Evolutionary conservation across 1,284 basidiomycete genomes (phyloP), one percentile per base, ranked within the genome.

Genomic region (Pholiota adiposa): DNA sequence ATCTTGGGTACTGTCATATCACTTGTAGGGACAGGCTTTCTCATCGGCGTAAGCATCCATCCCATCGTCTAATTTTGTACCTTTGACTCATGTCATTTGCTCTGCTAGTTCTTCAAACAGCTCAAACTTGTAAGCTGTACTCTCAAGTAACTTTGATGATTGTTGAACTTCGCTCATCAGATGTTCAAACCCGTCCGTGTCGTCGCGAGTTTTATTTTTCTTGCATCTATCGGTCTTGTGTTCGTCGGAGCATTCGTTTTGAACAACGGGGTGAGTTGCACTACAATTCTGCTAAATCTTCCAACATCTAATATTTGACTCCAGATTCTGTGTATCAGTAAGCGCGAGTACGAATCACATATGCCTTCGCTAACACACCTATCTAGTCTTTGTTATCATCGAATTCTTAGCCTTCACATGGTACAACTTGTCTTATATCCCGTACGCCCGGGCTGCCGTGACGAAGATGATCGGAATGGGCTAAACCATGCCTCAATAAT

Each of bases 111-210:
- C 75, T 73, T 77, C 63, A 90, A 84, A 65, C 94, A 96, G 73
- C 61, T 91, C 41, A 92, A 93, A 75, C 80, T 93, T 65, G 92
- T 92, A 66, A 67, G 83, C 72, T n/a, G 16, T 36, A 19, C 23
- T 44, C 19, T 18, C 18, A 18, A n/a, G 16, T 8, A 51, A 19
- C 43, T 23, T 29, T 54, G 14, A 41, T 55, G 66, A 4, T 65
- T 52, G 40, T 61, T 46, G n/a, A 46, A 25, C 18, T 25, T 19
- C 19, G 18, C 11, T 65, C 48, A 16, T 16, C 48, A 94, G 92
- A 96, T 96, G 94, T 97, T 97, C 83, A 94, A 96, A 74, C 90
- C 93, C 51, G 86, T 96, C 21, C 90, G 95, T 56, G 77, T 97
- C n/a, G 77, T 92, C 11, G 95, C 96, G 0, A 89, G 93, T 0